These are phyloP conservation scores for Salix koriyanagi DNA, from an alignment of 345 rosid genomes.

Conservation along the genomic window DNA sequence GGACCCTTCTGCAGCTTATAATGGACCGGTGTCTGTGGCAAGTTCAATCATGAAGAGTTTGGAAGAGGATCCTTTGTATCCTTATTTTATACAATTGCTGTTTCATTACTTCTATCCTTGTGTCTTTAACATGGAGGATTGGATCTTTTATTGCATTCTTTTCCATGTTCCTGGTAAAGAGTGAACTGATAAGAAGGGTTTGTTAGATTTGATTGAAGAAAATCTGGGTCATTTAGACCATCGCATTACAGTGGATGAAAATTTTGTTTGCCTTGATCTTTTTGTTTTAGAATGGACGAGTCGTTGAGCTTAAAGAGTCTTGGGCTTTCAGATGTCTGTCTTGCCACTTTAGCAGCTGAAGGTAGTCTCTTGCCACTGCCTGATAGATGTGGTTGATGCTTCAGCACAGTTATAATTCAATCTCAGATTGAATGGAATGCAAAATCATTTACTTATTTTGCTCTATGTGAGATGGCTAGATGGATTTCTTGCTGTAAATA, in stretches of 20 bases:
- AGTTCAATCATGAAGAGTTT: constrained; percentile 38
- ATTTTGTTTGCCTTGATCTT: constrained; percentile 28
- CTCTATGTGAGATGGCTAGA: neutral
- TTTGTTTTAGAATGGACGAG: constrained; percentile 49
- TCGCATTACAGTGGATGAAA: neutral
- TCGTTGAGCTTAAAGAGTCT: constrained; percentile 61
- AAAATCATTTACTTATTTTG: neutral
- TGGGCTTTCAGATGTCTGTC: constrained; percentile 80
- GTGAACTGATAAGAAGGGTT: neutral
- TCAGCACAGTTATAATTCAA: neutral
- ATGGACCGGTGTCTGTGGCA: constrained; percentile 1
- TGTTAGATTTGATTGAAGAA: no score
- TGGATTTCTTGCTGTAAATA: neutral
- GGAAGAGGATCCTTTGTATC: constrained; percentile 78
- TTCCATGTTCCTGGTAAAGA: neutral
- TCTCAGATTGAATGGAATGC: neutral
- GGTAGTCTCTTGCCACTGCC: constrained; percentile 11
- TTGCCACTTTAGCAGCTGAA: constrained; percentile 63
- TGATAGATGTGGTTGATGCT: neutral
- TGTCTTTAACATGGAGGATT: neutral
- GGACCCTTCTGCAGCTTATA: constrained; percentile 19
- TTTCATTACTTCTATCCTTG: neutral
- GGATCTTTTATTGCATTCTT: no score
- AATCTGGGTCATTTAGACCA: neutral
- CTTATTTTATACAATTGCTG: constrained; percentile 9